phyloP scores from a whole-genome alignment of 305 asterid species.

The Fraxinus paxiana region DNA sequence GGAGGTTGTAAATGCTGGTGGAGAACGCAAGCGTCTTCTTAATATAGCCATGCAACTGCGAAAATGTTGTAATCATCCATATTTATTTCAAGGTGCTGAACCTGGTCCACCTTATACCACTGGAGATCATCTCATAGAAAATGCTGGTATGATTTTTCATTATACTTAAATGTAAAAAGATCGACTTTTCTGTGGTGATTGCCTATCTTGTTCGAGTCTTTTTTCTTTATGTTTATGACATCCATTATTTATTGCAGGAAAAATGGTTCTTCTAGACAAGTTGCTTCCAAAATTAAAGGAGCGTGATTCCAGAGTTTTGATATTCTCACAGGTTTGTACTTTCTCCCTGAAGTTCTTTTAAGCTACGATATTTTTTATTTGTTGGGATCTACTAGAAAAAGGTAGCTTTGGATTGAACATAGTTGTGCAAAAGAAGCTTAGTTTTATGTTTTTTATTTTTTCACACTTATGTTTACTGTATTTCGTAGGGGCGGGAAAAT shows the following conservation, averaged over 20 bases:
- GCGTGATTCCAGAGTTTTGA: constrained; percentile 95
- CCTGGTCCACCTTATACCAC: constrained; percentile 98
- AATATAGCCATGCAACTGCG: constrained; percentile 98
- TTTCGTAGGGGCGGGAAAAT: neutral
- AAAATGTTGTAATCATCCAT: constrained; percentile 97
- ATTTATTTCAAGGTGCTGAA: constrained; percentile 99
- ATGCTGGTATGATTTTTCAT: constrained; percentile 62
- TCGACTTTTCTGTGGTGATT: constrained; percentile 11
- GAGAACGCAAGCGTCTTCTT: constrained; percentile 97
- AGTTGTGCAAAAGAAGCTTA: neutral
- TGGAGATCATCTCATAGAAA: constrained; percentile 86
- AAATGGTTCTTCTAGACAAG: constrained; percentile 97
- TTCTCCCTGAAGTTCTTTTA: neutral
- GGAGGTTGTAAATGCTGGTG: constrained; percentile 99
- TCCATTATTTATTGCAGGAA: constrained; percentile 47
- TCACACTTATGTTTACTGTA: neutral
- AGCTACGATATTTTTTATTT: neutral
- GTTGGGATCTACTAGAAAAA: neutral
- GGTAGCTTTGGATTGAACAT: neutral
- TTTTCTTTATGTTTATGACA: neutral
- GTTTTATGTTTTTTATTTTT: neutral
- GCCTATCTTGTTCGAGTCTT: neutral
- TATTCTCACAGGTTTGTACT: constrained; percentile 77
- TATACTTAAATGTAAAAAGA: neutral
- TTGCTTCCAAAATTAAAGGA: constrained; percentile 92